These are phyloP conservation scores for Nevesoporus exiguus DNA, from an alignment of 768 basidiomycete species.

Conservation along the genomic window DNA sequence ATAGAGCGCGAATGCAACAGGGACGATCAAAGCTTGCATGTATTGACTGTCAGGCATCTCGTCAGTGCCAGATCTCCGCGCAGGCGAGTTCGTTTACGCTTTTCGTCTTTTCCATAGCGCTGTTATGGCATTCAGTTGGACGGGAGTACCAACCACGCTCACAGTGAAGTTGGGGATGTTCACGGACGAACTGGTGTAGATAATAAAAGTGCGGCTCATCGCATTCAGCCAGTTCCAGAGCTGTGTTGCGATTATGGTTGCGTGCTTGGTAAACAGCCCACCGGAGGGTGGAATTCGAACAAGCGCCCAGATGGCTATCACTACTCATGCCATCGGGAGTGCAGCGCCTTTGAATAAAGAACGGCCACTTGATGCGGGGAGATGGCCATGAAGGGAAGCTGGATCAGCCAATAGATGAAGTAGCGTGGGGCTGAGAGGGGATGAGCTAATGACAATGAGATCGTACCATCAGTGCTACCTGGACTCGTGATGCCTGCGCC, in stretches of 20 bases:
- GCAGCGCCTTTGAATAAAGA: slow-evolving; percentile 64
- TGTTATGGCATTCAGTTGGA: slow-evolving; percentile 22
- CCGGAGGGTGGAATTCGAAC: slow-evolving; percentile 59
- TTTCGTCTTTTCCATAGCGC: slow-evolving; percentile 69
- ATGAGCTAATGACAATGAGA: neutral
- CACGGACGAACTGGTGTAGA: slow-evolving; percentile 68
- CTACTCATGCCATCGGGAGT: slow-evolving; percentile 62
- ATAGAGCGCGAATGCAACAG: slow-evolving; percentile 69
- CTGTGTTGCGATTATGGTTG: slow-evolving; percentile 46
- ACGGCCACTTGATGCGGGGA: slow-evolving; percentile 77
- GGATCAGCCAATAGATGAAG: slow-evolving; percentile 73
- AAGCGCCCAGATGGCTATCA: slow-evolving; percentile 79
- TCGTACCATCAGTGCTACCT: slow-evolving; percentile 32
- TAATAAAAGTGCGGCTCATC: slow-evolving; percentile 73
- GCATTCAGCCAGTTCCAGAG: slow-evolving; percentile 76
- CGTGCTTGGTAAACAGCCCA: slow-evolving; percentile 54
- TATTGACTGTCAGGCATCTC: slow-evolving; percentile 49
- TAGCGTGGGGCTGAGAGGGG: slow-evolving; percentile 58
- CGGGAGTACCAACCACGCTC: neutral
- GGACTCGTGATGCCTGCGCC: slow-evolving; percentile 60
- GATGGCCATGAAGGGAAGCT: slow-evolving; percentile 71
- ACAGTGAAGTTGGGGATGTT: slow-evolving; percentile 87
- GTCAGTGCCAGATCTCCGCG: slow-evolving; percentile 2
- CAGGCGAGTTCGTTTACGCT: slow-evolving; percentile 16
- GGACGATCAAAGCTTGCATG: slow-evolving; percentile 72